Percentiles rank a stretch among this genome's conserved stretches.
These are phyloP conservation scores for Acidomyces sp. DNA, from an alignment of 495 filamentous ascomycete species.

Conservation along the genomic window DNA sequence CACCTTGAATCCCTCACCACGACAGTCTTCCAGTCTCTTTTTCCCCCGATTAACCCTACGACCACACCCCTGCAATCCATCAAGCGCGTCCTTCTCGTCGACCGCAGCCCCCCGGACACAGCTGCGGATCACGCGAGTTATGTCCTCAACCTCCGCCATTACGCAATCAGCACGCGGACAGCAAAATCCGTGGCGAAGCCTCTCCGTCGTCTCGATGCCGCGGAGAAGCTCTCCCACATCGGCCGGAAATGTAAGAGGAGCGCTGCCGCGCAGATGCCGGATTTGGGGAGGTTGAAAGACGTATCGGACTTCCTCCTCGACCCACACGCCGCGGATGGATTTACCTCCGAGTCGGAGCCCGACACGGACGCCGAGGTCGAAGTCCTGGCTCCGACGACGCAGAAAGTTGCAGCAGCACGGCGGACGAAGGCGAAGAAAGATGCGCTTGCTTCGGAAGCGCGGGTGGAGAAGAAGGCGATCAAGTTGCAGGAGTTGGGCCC, in stretches of 20 bases:
- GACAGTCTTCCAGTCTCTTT: conserved; percentile 89
- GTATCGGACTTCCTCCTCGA: conserved; percentile 91
- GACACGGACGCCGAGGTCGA: conserved; percentile 96
- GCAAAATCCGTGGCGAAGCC: conserved; percentile 57
- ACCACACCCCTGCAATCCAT: conserved; percentile 77
- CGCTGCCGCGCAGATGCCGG: conserved; percentile 67
- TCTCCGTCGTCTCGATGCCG: conserved; percentile 73
- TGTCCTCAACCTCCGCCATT: conserved; percentile 84
- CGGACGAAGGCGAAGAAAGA: conserved; percentile 3
- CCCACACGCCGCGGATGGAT: conserved; percentile 67
- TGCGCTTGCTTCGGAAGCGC: conserved; percentile 16
- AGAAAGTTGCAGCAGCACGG: conserved; percentile 47
- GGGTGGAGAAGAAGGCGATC: conserved; percentile 70
- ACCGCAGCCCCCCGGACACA: conserved; percentile 46
- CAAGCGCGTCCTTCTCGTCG: conserved; percentile 75
- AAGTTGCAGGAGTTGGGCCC: conserved; percentile 88
- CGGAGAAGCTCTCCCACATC: conserved; percentile 53
- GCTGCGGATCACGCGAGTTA: conserved; percentile 43
- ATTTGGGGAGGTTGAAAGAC: conserved; percentile 80
- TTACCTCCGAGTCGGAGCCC: conserved; percentile 79
- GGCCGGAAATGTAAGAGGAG: conserved; percentile 47
- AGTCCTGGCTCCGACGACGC: conserved; percentile 59
- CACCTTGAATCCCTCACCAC: conserved; percentile 90
- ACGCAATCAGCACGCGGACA: conserved; percentile 77
- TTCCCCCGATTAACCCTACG: conserved; percentile 91